Base-by-base conservation (phyloP, 2,329 filamentous ascomycete species). In the Hyphodiscus sp. region DNA sequence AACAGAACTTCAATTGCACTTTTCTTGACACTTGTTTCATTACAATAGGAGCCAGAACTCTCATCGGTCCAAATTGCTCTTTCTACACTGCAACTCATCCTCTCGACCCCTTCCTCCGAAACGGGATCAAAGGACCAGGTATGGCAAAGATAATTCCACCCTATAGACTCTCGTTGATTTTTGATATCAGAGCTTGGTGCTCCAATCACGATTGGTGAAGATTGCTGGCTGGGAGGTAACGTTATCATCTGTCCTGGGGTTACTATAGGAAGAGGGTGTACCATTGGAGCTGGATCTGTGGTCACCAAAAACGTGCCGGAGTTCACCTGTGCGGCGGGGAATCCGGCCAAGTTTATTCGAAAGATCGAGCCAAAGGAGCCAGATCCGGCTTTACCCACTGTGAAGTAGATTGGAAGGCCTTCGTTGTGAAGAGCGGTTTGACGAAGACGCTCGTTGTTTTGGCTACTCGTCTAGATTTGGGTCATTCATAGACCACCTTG, bases 61-160 rank as follows among this genome's bases (percentile, higher is more conserved):
- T 96, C 23, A 74, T 94, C 43, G 91, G 88, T 0, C 89, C 91
- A 1, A 88, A 89, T 65, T 87, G 90, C 43, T 83, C 76, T 41
- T 80, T 96, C 61, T 95, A 81, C 68, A 81, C 81, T 41, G 91
- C 81, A 1, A 84, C 79, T 0, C 91, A 96, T 69, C 89, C 90
- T 1, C 71, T 91, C 0, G 88, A 95, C 61, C 87, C 88, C 0
- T 76, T 76, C 0, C 60, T 92, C 5, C 81, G 90, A 29, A 86
- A 91, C 64, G 89, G 90, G 0, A 84, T 79, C 0, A 75, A 79
- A 15, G 90, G 90, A 0, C 89, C 89, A 0, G 23, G 23, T 26
- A 26, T 26, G 23, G 23, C 23, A 3, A 26, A 8, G 23, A 26
- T 8, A 3, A 4, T 26, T 26, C 3, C 23, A 26, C 23, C 23